Evolutionary conservation across 1,284 basidiomycete genomes (phyloP), one percentile per base, ranked within the genome.

Genomic region (Albatrellus sp.): DNA sequence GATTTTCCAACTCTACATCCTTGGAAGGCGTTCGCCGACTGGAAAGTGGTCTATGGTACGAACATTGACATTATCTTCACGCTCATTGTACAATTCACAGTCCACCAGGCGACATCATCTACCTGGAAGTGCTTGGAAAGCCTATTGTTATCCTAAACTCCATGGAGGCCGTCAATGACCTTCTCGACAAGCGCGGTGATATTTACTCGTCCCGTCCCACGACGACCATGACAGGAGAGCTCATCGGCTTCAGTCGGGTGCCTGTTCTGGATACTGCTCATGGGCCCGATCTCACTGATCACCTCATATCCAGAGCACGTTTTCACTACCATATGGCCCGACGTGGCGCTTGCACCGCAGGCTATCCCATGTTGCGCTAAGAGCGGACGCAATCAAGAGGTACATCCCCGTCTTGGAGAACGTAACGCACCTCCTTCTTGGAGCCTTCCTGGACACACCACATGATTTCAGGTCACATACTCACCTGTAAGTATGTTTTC

Each of bases 1-100:
- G 62, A 64, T 16, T 62, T 63, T 57, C 59, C 59, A 17, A 53
- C 59, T 14, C 37, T 50, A 34, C 58, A 53, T 24, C 62, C 59
- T 12, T 61, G 59, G 59, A 35, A 64, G 46, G 49, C 58, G 33
- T 60, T 62, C 36, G 3, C 55, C 5, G 44, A 58, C 31, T 63
- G 61, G 61, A 60, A 54, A 24, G 46, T 49, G 37, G 59, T 58
- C 48, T 60, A 30, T 13, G 40, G 40, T 41, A 14, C 5, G 40
- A 8, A n/a, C 24, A 20, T 28, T 20, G 9, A 13, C 9, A 9
- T 24, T 17, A 10, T 9, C 4, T 7, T 4, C 24, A 24, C 24
- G 24, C 24, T 28, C 5, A 28, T 7, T 14, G 2, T 36, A 14
- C 17, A 17, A 8, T 14, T 20, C 13, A 38, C 9, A 10, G 12